Evolutionary conservation across 140 eudicot genomes (phyloP), one percentile per base, ranked within the genome.

Genomic region (Erigeron philadelphicus): DNA sequence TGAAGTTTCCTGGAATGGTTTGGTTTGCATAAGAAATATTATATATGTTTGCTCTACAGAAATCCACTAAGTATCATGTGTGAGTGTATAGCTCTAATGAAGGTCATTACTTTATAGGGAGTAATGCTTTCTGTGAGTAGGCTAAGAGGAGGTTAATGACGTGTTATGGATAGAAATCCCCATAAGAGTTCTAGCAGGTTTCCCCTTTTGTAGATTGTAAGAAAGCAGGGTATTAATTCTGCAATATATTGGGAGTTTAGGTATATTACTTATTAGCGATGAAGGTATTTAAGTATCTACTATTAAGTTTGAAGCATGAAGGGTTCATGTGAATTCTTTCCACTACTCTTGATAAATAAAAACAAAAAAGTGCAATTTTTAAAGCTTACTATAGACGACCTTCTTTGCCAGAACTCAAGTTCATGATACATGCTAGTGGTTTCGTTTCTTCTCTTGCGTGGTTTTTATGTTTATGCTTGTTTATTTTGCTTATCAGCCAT

Each of bases 21-120:
- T 52, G 45, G 42, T 68, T 68, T n/a, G 11, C 44, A 40, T 25
- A 71, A 41, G 67, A 17, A 23, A 58, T 71, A 58, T 55, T 48
- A 23, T n/a, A 0, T 31, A 15, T 38, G 54, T 8, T 50, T 53
- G 38, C 63, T 4, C 52, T 40, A 10, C 38, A 68, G 17, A 11
- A 52, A 52, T 38, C 63, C 35, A 68, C 40, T n/a, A 13, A 49
- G 35, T 8, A 50, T 70, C 43, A 41, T 57, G 50, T 45, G 53
- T 66, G 8, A 44, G 58, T 56, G 0, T 57, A 60, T 21, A 45
- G 56, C 23, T 58, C 64, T 31, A 9, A 57, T 70, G 16, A 48
- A 48, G 15, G 15, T n/a, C 18, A n/a, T 3, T 12, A 49, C 55
- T 49, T 13, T 11, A 49, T 49, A 11, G 55, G 17, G 55, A 6